Base-by-base conservation (phyloP, 2,329 filamentous ascomycete species). In the Colletotrichum orchidophilum region DNA sequence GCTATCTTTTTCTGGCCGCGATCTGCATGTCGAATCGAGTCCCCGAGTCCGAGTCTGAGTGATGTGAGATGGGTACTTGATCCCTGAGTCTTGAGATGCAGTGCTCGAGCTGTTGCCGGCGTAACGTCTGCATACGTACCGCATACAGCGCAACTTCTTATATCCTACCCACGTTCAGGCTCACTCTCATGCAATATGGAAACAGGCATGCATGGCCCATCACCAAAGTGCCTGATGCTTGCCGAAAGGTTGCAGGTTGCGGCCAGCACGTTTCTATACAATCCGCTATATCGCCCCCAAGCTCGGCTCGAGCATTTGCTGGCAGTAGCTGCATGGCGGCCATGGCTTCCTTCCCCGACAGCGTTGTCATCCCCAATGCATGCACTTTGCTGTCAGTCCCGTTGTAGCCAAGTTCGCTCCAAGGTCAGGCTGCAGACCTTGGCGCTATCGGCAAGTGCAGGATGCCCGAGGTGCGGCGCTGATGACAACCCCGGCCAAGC, bases 21-120 rank as follows among this genome's bases (percentile, higher is more conserved):
- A 67, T 67, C 64, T 67, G 64, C 64, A 21, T 18, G 29, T 18
- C 13, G n/a, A 61, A 33, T 39, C 7, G 59, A 61, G 26, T 49
- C 42, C 26, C 39, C 15, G 21, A 15, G 42, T 29, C 21, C 24
- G 24, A 42, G n/a, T 15, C 26, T 24, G 42, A 27, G 46, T 27
- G 55, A 53, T 26, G 31, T 13, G 9, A n/a, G 6, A n/a, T 63
- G 4, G 49, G 18, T 24, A 21, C 29, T 52, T 15, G 27, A n/a
- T 31, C 50, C 54, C 39, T 46, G 39, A n/a, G n/a, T n/a, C 39
- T 8, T 50, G 54, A 39, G 24, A 57, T 39, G 63, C 52, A 35
- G 29, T 33, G 9, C 2, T 46, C 29, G 18, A 26, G n/a, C 42
- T 60, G 63, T 53, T 66, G 54, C 39, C 39, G 42, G 63, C 57